A percentile compares a stretch with the other conserved stretches of the same genome.
Conservation (phyloP, 1,284 basidiomycete species). For the Sporisorium exsertum region DNA sequence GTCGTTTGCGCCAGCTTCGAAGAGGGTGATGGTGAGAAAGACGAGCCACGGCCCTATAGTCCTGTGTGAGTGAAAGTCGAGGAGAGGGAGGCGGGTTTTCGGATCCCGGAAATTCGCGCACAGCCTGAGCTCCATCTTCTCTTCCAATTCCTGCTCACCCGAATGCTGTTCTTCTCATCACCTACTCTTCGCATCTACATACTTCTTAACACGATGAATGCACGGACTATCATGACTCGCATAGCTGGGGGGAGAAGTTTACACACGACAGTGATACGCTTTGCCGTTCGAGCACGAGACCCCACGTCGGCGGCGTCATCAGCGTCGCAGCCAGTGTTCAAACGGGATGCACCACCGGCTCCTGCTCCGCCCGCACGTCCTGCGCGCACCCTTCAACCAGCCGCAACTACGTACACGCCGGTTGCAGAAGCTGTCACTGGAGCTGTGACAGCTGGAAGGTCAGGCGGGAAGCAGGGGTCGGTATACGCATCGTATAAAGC, state of each 20-base stretch:
- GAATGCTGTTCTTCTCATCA: not conserved
- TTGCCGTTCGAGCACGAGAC: not conserved
- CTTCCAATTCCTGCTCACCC: not conserved
- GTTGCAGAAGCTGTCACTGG: not conserved
- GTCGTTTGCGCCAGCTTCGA: not conserved
- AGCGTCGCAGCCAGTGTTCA: slow-evolving; percentile 19
- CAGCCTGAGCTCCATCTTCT: not conserved
- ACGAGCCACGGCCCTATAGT: no score
- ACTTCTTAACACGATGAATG: not conserved
- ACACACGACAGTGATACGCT: not conserved
- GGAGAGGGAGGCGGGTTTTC: not conserved
- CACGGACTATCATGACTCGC: not conserved
- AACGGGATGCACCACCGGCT: slow-evolving; percentile 12
- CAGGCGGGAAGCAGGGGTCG: slow-evolving; percentile 24
- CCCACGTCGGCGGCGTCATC: not conserved
- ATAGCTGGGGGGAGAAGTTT: not conserved
- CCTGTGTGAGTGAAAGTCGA: not conserved
- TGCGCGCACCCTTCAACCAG: not conserved
- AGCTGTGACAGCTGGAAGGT: not conserved
- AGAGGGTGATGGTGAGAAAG: not conserved
- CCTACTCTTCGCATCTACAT: not conserved
- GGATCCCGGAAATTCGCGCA: not conserved
- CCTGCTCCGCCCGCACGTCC: slow-evolving; percentile 9
- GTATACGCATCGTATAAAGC: slow-evolving; percentile 14
- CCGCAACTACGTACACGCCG: not conserved